phyloP scores from a whole-genome alignment of 768 basidiomycete genomes.

The Suillus alpinus region DNA sequence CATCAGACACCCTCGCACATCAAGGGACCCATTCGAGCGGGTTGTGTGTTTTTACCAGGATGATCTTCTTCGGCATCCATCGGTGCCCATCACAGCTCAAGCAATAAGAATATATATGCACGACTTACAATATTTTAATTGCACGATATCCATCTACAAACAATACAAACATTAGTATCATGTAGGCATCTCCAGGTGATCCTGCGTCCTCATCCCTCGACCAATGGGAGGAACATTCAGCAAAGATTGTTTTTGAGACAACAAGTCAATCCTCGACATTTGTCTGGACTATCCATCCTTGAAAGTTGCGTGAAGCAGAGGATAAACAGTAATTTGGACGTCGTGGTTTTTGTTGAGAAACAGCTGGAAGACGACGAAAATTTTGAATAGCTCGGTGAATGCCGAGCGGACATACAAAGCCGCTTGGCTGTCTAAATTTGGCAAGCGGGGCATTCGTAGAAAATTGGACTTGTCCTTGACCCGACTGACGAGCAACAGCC shows the following conservation, averaged over 20 bases:
- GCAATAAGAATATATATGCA: background rate
- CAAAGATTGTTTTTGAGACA: slow-evolving; percentile 90
- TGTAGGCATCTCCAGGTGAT: slow-evolving; percentile 88
- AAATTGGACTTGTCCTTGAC: background rate
- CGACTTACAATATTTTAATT: slow-evolving; percentile 10
- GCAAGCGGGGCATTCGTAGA: background rate
- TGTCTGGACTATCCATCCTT: slow-evolving; percentile 87
- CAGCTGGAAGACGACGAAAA: background rate
- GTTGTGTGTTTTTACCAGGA: slow-evolving; percentile 89
- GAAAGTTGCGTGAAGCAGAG: slow-evolving; percentile 39
- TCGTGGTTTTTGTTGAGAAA: slow-evolving; percentile 42
- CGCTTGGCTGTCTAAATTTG: background rate
- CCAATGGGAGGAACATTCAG: slow-evolving; percentile 87
- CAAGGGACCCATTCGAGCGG: slow-evolving; percentile 43
- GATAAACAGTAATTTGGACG: slow-evolving; percentile 82
- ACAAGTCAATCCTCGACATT: slow-evolving; percentile 68
- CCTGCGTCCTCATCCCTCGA: slow-evolving; percentile 88
- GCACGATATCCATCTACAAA: slow-evolving; percentile 28
- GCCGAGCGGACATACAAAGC: slow-evolving; percentile 14
- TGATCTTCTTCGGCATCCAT: slow-evolving; percentile 65
- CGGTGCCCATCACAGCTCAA: slow-evolving; percentile 5
- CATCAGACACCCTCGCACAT: slow-evolving; percentile 25
- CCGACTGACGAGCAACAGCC: background rate
- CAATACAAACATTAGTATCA: slow-evolving; percentile 1
- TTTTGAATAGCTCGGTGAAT: slow-evolving; percentile 33